These are phyloP conservation scores for Schwanniomyces pseudopolymorphus DNA, from an alignment of 805 yeast species.

Conservation along the genomic window DNA sequence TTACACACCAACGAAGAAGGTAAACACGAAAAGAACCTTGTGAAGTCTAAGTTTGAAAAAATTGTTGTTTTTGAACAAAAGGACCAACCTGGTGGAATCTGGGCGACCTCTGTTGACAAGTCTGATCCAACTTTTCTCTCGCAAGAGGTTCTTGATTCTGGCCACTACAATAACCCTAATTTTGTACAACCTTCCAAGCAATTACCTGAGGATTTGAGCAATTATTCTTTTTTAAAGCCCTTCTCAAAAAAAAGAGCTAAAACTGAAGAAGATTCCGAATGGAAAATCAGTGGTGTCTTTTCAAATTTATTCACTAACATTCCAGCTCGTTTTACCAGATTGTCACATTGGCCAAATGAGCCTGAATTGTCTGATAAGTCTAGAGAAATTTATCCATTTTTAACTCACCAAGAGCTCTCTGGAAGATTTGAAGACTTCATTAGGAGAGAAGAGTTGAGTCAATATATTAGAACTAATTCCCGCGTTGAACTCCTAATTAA, in stretches of 20 bases:
- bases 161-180: constrained; percentile 32
- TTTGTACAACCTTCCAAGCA: constrained; percentile 19
- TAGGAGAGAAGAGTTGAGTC: constrained; percentile 21
- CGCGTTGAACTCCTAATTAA: constrained; percentile 39
- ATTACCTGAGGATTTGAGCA: constrained; percentile 15
- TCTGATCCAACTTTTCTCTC: constrained; percentile 26
- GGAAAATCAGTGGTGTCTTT: constrained; percentile 40
- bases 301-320: constrained; percentile 42
- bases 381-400: constrained; percentile 36
- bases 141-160: constrained; percentile 29
- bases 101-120: constrained; percentile 29
- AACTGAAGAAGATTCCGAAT: constrained; percentile 22
- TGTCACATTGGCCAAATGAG: constrained; percentile 31
- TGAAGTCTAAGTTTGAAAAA: constrained; percentile 26
- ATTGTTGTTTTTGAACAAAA: constrained; percentile 48
- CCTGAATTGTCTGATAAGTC: constrained; percentile 16
- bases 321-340: constrained; percentile 37
- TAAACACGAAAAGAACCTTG: neutral
- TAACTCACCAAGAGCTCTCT: constrained; percentile 34
- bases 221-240: constrained; percentile 18
- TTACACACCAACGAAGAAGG: constrained; percentile 29
- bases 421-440: constrained; percentile 26
- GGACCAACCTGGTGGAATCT: constrained; percentile 44
- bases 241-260: constrained; percentile 6
- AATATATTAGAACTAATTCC: constrained; percentile 37